Evolutionary conservation across 176 grass and related monocot species (phyloP).

Genomic region (Oryza longistaminata): DNA sequence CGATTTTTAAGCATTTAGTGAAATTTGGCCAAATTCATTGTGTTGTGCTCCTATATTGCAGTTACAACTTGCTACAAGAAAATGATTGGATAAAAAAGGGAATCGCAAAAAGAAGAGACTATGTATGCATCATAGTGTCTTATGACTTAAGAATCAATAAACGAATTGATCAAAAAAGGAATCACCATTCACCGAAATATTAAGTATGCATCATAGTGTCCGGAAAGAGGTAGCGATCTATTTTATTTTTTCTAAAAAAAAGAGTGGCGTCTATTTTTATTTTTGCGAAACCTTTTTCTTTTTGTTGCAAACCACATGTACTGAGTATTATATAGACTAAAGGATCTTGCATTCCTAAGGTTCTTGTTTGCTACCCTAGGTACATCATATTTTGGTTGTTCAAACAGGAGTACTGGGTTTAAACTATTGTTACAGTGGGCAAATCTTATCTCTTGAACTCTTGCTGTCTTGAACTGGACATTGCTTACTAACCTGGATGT

Average conservation of each 20-base stretch:
- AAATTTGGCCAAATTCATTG: background rate
- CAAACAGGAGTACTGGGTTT: background rate
- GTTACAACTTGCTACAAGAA: conserved; percentile 4
- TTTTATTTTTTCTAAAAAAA: too few relatives aligned
- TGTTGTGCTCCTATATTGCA: background rate
- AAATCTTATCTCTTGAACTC: background rate
- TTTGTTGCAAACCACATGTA: background rate
- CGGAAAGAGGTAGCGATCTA: too few relatives aligned
- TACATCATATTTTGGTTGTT: background rate
- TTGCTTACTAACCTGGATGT: conserved; percentile 4
- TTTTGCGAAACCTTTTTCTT: background rate
- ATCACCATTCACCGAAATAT: background rate
- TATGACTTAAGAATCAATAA: too few relatives aligned
- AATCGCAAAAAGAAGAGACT: background rate
- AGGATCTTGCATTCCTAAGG: background rate
- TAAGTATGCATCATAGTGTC: background rate
- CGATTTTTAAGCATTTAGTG: background rate
- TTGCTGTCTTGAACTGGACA: background rate
- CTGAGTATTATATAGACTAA: background rate
- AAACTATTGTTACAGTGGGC: background rate
- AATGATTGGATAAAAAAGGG: background rate
- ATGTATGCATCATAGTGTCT: background rate
- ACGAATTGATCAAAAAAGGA: background rate
- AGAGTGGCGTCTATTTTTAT: background rate
- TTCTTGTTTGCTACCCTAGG: background rate